A percentile compares a stretch with the other conserved stretches of the same genome.
Evolutionary conservation across 108 stramenopile genomes (phyloP).

Genomic region (Cyclostephanos tholiformis): DNA sequence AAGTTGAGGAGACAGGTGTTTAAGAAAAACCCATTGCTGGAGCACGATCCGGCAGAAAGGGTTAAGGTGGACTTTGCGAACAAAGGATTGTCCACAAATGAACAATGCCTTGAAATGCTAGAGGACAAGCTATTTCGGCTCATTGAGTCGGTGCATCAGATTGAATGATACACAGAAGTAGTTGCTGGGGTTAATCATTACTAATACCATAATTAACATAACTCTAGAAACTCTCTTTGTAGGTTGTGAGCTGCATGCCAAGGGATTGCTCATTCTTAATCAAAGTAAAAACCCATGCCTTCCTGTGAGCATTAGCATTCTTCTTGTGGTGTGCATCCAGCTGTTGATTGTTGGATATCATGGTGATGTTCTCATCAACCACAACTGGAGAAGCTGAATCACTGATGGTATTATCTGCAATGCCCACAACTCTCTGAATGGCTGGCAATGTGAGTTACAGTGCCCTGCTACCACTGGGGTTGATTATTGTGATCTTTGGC

Average conservation of each 20-base stretch:
- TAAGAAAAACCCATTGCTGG: not conserved
- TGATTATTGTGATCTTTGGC: not conserved
- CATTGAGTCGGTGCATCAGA: not conserved
- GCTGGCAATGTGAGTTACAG: not conserved
- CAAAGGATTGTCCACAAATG: not conserved
- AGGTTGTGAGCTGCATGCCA: too few relatives aligned
- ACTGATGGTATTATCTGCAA: not conserved
- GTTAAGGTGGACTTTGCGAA: not conserved
- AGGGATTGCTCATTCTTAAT: too few relatives aligned
- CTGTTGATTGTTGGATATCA: too few relatives aligned
- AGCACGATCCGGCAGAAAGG: not conserved
- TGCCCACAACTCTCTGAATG: not conserved
- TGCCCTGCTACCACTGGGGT: not conserved
- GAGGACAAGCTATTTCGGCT: constrained; percentile 1
- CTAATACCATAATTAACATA: too few relatives aligned
- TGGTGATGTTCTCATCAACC: not conserved
- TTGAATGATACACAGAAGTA: not conserved
- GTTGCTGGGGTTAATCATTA: too few relatives aligned
- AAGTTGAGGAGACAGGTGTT: constrained; percentile 9
- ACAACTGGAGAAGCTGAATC: not conserved
- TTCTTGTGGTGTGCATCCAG: too few relatives aligned
- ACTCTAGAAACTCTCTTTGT: too few relatives aligned
- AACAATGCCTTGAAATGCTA: not conserved
- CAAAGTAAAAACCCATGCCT: too few relatives aligned
- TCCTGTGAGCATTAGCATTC: too few relatives aligned